Conservation (phyloP, 2,329 filamentous ascomycete genomes). For the Diplodia sapinea region DNA sequence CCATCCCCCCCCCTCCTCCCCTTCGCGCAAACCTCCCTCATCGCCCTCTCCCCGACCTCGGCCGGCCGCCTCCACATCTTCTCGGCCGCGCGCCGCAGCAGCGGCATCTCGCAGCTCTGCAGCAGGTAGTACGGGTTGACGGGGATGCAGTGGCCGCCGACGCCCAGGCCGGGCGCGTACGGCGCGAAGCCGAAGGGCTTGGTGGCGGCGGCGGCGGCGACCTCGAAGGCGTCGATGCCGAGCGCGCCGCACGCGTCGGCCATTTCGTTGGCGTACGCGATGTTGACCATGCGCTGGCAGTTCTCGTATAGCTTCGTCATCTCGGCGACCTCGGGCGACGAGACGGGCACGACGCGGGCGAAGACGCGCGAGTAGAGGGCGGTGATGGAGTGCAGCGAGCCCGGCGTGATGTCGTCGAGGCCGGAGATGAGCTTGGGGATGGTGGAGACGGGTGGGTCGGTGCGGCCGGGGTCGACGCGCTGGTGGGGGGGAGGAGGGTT, state of each 20-base stretch:
- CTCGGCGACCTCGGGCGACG: conserved; percentile 61
- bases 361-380: conserved; percentile 57
- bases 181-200: conserved; percentile 59
- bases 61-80: conserved; percentile 54
- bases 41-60: conserved; percentile 36
- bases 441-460: conserved; percentile 43
- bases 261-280: conserved; percentile 64
- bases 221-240: conserved; percentile 59
- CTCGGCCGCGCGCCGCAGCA: conserved; percentile 54
- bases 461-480: conserved; percentile 59
- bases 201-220: conserved; percentile 56
- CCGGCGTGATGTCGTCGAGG: conserved; percentile 53
- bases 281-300: conserved; percentile 62
- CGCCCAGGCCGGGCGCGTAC: conserved; percentile 56
- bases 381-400: conserved; percentile 54
- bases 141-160: conserved; percentile 64
- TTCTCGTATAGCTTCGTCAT: conserved; percentile 66
- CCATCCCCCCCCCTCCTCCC: not conserved
- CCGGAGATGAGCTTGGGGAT: conserved; percentile 64
- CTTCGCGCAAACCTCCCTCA: conserved; percentile 25
- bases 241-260: conserved; percentile 57
- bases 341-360: conserved; percentile 56
- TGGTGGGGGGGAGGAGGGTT: conserved; percentile 53
- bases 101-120: conserved; percentile 55
- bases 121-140: conserved; percentile 62